Conservation (phyloP, 768 basidiomycete genomes). For the Gymnopilus junonius region DNA sequence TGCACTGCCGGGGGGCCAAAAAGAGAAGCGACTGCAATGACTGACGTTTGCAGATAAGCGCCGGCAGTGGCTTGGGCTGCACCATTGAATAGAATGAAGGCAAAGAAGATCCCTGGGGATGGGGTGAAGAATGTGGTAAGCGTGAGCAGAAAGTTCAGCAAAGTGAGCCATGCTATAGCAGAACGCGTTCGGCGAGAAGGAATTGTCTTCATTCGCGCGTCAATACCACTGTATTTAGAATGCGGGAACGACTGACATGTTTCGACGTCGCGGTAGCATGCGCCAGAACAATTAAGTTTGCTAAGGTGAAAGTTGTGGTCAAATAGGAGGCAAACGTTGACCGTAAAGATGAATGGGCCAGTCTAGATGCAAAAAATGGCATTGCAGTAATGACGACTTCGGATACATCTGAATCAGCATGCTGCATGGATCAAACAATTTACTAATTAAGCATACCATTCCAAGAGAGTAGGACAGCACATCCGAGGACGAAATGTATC, state of each 20-base stretch:
- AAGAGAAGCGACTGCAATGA: slow-evolving; percentile 80
- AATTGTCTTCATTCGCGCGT: slow-evolving; percentile 47
- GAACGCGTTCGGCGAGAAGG: slow-evolving; percentile 60
- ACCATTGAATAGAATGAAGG: slow-evolving; percentile 67
- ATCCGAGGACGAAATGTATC: slow-evolving; percentile 77
- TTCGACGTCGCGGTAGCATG: slow-evolving; percentile 75
- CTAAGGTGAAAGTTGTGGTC: slow-evolving; percentile 62
- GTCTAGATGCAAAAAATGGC: slow-evolving; percentile 76
- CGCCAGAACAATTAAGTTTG: slow-evolving; percentile 72
- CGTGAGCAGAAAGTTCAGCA: slow-evolving; percentile 62
- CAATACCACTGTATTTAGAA: not conserved
- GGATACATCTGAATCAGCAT: not conserved
- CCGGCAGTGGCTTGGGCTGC: slow-evolving; percentile 62
- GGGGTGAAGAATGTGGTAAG: slow-evolving; percentile 66
- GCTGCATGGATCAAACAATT: not conserved
- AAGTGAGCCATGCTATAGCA: slow-evolving; percentile 53
- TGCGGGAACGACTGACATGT: slow-evolving; percentile 48
- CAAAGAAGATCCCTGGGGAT: slow-evolving; percentile 60
- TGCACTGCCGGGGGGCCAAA: slow-evolving; percentile 79
- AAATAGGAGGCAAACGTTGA: slow-evolving; percentile 70
- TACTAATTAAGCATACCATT: slow-evolving; percentile 62
- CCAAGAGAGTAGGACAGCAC: slow-evolving; percentile 85
- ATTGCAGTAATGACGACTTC: slow-evolving; percentile 86
- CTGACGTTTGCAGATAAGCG: slow-evolving; percentile 77
- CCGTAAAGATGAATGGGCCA: slow-evolving; percentile 61